Conservation (phyloP, 768 basidiomycete genomes). For the Boletellus ananiceps region DNA sequence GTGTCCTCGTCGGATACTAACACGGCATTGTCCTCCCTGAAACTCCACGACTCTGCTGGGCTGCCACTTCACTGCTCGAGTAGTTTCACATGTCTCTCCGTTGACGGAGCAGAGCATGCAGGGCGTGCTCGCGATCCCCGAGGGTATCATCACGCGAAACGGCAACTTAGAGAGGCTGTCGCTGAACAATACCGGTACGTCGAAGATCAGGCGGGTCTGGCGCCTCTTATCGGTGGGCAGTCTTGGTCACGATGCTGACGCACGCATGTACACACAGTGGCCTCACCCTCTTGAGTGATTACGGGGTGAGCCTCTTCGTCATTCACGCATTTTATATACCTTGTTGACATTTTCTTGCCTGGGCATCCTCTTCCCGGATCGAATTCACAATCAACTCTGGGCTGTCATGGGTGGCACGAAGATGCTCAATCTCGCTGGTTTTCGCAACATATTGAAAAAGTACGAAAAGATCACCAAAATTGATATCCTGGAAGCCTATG, state of each 20-base stretch:
- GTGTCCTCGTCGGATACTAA: not conserved
- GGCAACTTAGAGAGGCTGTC: constrained; percentile 76
- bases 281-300: not conserved
- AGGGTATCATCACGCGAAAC: constrained; percentile 76
- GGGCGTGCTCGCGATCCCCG: constrained; percentile 53
- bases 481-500: constrained; percentile 75
- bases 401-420: constrained; percentile 20
- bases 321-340: not conserved
- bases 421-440: constrained; percentile 87
- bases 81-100: not conserved
- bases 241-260: not conserved
- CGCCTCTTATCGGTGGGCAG: no score
- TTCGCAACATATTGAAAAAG: constrained; percentile 81
- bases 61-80: not conserved
- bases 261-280: not conserved
- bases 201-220: not conserved
- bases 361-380: not conserved
- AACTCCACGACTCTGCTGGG: not conserved
- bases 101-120: constrained; percentile 2
- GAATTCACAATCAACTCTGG: not conserved
- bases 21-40: not conserved
- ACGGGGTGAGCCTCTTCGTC: not conserved
- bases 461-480: constrained; percentile 78
- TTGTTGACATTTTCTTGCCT: not conserved
- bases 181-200: constrained; percentile 73